Evolutionary conservation across 2,329 filamentous ascomycete genomes (phyloP).

Genomic region (Aureobasidium sp.): DNA sequence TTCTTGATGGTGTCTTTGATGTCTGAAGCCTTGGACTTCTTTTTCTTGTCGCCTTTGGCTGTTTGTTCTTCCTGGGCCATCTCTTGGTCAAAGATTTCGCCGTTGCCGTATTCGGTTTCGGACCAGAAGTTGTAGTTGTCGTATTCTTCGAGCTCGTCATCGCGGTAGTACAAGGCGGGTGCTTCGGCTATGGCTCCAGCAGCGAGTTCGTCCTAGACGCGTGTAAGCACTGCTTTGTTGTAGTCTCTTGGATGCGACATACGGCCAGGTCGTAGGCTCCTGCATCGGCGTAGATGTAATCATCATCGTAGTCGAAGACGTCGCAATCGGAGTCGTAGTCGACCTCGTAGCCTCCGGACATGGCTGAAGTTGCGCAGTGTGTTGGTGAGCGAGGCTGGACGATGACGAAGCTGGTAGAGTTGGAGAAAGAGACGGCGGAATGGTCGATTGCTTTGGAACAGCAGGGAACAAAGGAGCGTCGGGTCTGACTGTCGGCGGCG

Average conservation of each 20-base stretch:
- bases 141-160: slow-evolving; percentile 32
- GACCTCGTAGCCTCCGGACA: not conserved
- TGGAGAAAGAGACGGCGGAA: not conserved
- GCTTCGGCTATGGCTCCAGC: slow-evolving; percentile 39
- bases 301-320: slow-evolving; percentile 30
- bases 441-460: not conserved
- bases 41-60: slow-evolving; percentile 24
- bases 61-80: slow-evolving; percentile 3
- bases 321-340: slow-evolving; percentile 31
- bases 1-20: slow-evolving; percentile 14
- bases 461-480: not conserved
- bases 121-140: slow-evolving; percentile 41
- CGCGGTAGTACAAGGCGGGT: slow-evolving; percentile 25
- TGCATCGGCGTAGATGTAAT: slow-evolving; percentile 37
- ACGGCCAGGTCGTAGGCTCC: slow-evolving; percentile 33
- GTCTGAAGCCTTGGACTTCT: slow-evolving; percentile 14
- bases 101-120: slow-evolving; percentile 40
- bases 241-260: slow-evolving; percentile 15
- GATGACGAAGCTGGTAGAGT: not conserved
- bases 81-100: slow-evolving; percentile 34
- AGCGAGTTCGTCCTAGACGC: slow-evolving; percentile 38
- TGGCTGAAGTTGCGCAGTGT: not conserved
- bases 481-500: not conserved
- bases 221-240: not conserved
- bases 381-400: not conserved